phyloP scores from a whole-genome alignment of 148 eudicot species.

The Polygonum aviculare region DNA sequence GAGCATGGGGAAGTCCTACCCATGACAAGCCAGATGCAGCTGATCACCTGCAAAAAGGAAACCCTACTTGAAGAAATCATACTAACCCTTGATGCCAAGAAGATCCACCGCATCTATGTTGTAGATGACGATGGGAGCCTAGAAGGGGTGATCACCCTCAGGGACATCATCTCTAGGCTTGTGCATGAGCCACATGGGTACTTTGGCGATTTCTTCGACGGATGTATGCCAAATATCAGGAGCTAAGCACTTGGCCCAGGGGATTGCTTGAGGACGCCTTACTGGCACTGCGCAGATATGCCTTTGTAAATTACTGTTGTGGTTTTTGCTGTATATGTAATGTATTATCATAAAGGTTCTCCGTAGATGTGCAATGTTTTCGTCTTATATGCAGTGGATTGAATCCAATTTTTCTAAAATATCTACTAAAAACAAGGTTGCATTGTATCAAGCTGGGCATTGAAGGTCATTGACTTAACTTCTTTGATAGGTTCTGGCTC shows the following conservation, averaged over 20 bases:
- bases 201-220: slow-evolving; percentile 95
- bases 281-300: background rate
- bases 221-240: slow-evolving; percentile 19
- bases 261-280: background rate
- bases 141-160: slow-evolving; percentile 79
- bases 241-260: background rate
- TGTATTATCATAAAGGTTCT: background rate
- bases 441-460: background rate
- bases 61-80: slow-evolving; percentile 62
- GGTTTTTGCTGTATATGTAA: background rate
- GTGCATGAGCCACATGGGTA: slow-evolving; percentile 90
- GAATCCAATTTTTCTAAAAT: no score
- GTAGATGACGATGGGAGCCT: slow-evolving; percentile 56
- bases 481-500: no score
- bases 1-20: slow-evolving; percentile 42
- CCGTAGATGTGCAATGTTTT: background rate
- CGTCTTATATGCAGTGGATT: no score
- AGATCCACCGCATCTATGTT: slow-evolving; percentile 81
- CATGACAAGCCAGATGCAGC: slow-evolving; percentile 29
- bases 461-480: background rate
- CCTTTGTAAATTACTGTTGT: background rate
- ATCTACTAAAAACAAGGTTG: background rate
- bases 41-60: slow-evolving; percentile 55
- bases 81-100: slow-evolving; percentile 52
- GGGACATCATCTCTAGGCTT: slow-evolving; percentile 92